phyloP scores from a whole-genome alignment of 2,329 filamentous ascomycete genomes.

The Madurella mycetomatis region DNA sequence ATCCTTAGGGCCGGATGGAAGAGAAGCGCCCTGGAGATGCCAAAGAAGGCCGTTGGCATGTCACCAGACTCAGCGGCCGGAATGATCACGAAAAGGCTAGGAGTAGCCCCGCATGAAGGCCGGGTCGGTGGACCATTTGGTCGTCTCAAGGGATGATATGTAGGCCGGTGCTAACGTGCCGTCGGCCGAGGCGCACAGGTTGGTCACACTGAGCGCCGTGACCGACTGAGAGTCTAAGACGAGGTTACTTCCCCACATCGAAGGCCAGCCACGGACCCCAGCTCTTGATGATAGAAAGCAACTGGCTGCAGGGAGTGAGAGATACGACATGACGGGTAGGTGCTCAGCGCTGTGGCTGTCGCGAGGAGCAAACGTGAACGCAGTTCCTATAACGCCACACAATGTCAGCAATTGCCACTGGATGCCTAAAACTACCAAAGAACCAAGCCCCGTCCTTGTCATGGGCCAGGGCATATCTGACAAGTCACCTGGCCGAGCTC shows the following conservation, averaged over 20 bases:
- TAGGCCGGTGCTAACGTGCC: conserved; percentile 44
- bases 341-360: conserved; percentile 38
- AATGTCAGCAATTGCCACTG: too few species aligned
- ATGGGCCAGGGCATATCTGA: conserved; percentile 47
- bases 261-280: conserved; percentile 50
- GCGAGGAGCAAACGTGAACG: conserved; percentile 41
- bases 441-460: conserved; percentile 39
- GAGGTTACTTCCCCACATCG: conserved; percentile 45
- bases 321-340: conserved; percentile 47
- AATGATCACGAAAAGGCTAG: conserved; percentile 49
- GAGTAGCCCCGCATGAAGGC: conserved; percentile 51
- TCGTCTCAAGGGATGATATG: conserved; percentile 38
- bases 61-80: conserved; percentile 44
- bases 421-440: conserved; percentile 42
- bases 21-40: conserved; percentile 41
- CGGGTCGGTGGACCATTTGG: conserved; percentile 43
- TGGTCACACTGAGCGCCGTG: conserved; percentile 47
- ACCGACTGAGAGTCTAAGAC: conserved; percentile 46
- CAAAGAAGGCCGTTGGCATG: conserved; percentile 45
- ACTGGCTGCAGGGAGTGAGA: conserved; percentile 44
- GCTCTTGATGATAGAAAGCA: conserved; percentile 45
- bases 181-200: conserved; percentile 44
- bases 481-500: conserved; percentile 44
- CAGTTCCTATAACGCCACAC: conserved; percentile 31
- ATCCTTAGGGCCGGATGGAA: conserved; percentile 49